phyloP scores from a whole-genome alignment of 164 flowering plant species.

The Magnolia changhungtana region DNA sequence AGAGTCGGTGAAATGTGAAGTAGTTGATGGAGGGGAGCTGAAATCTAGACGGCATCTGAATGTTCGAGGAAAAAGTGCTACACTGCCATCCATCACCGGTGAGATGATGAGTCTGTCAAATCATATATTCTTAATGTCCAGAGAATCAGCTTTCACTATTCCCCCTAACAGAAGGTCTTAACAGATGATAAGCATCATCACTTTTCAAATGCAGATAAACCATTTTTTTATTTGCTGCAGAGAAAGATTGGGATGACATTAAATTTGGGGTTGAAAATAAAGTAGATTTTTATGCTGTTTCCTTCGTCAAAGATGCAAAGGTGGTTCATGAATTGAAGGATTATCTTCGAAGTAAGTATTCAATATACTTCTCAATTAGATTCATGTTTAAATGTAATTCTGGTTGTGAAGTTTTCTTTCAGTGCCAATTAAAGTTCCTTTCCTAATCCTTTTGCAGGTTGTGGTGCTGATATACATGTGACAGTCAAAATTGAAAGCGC shows the following conservation, averaged over 20 bases:
- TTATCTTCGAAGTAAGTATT: constrained; percentile 58
- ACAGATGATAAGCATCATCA: neutral
- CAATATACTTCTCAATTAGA: neutral
- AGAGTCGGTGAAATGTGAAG: constrained; percentile 91
- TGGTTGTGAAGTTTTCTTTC: neutral
- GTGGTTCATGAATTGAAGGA: constrained; percentile 88
- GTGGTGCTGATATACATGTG: constrained; percentile 75
- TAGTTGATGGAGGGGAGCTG: constrained; percentile 96
- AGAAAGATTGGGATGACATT: constrained; percentile 36
- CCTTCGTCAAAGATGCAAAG: constrained; percentile 92
- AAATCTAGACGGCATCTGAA: constrained; percentile 92
- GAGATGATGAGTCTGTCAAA: neutral
- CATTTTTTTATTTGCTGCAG: constrained; percentile 39
- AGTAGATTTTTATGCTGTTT: constrained; percentile 94
- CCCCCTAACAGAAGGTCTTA: neutral
- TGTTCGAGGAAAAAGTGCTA: constrained; percentile 98
- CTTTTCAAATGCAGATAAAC: constrained; percentile 7
- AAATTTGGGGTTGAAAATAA: constrained; percentile 89
- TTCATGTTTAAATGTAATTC: neutral
- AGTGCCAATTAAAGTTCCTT: neutral
- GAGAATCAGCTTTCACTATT: neutral
- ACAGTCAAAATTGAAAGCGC: constrained; percentile 88
- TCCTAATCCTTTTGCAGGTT: constrained; percentile 42
- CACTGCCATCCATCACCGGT: constrained; percentile 54
- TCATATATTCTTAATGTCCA: neutral